A percentile compares a stretch with the other conserved stretches of the same genome.
phyloP scores from a whole-genome alignment of 179 eudicot genomes.

The Silene coronaria region DNA sequence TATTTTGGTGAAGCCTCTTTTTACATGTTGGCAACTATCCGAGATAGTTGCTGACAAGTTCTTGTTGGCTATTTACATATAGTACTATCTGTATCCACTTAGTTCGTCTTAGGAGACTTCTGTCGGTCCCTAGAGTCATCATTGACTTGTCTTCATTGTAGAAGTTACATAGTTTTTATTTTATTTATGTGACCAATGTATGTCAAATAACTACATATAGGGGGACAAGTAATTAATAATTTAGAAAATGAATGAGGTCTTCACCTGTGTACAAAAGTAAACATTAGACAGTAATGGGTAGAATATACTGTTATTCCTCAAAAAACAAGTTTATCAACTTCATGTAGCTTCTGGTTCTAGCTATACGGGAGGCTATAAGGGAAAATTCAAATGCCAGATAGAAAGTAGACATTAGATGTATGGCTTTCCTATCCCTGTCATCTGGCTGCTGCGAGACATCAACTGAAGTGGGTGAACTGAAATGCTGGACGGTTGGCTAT shows the following conservation, averaged over 20 bases:
- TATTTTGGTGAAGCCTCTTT: not conserved
- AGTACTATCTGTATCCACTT: not conserved
- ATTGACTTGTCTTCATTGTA: not conserved
- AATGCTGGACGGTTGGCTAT: not conserved
- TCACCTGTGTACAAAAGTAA: slow-evolving; percentile 8
- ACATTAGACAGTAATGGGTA: not conserved
- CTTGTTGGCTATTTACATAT: not conserved
- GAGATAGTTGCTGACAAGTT: not conserved
- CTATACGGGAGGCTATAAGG: not conserved
- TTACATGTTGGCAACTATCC: not conserved
- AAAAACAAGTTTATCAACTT: no score
- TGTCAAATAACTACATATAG: not conserved
- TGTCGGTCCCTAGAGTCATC: not conserved
- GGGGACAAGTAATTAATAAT: not conserved
- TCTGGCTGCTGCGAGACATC: not conserved
- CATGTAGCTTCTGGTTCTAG: not conserved
- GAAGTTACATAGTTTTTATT: not conserved
- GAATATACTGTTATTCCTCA: no score
- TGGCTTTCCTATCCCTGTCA: not conserved
- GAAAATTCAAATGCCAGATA: not conserved
- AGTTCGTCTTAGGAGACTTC: not conserved
- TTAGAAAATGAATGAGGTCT: not conserved
- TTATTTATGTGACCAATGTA: slow-evolving; percentile 3
- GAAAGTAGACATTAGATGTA: not conserved
- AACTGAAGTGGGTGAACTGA: slow-evolving; percentile 1